Evolutionary conservation across 1,284 basidiomycete genomes (phyloP).

Genomic region (Leccinum laetum): DNA sequence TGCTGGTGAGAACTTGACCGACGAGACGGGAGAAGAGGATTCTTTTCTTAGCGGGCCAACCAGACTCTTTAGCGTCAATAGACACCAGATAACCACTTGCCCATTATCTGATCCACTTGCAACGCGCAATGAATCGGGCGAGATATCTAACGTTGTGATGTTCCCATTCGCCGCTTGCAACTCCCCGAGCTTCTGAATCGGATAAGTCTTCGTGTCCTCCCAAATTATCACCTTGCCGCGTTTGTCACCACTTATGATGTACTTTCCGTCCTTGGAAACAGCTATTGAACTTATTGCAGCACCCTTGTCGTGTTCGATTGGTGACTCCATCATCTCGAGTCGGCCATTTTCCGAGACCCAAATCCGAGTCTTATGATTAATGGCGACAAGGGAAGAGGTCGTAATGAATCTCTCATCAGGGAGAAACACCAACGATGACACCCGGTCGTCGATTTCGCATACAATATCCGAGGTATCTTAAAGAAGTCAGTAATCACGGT

Average conservation of each 20-base stretch:
- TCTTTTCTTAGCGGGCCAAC: background rate
- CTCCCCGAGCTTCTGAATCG: background rate
- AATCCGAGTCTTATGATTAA: background rate
- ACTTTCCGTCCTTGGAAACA: conserved; percentile 10
- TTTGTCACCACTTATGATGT: conserved; percentile 9
- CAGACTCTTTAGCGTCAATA: background rate
- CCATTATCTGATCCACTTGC: conserved; percentile 8
- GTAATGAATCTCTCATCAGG: background rate
- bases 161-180: background rate
- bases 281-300: background rate
- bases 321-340: background rate
- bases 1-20: no score
- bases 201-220: background rate
- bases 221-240: conserved; percentile 8
- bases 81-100: conserved; percentile 21
- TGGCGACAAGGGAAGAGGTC: background rate
- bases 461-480: background rate
- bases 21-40: no score
- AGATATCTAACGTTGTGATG: conserved; percentile 8
- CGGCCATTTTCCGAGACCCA: background rate
- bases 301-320: background rate
- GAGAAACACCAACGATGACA: background rate
- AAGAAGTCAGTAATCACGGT: background rate
- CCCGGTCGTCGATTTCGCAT: background rate
- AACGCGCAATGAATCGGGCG: conserved; percentile 9